A percentile compares a stretch with the other conserved stretches of the same genome.
phyloP scores from a whole-genome alignment of 2,329 filamentous ascomycete genomes.

The Aspergillus tamarii region DNA sequence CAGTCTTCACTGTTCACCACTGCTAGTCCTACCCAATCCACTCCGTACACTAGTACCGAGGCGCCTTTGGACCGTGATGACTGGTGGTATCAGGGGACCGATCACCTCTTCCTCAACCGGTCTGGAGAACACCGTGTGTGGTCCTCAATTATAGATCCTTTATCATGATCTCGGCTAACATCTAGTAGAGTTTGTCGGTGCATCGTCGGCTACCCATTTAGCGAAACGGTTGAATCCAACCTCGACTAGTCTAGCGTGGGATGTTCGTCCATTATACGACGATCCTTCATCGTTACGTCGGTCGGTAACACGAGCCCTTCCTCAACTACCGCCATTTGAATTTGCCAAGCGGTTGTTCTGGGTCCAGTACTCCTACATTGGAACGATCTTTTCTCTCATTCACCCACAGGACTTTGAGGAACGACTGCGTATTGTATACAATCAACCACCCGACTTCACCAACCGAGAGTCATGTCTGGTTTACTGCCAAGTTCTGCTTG shows the following conservation, averaged over 20 bases:
- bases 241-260: slow-evolving; percentile 39
- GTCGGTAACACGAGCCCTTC: slow-evolving; percentile 29
- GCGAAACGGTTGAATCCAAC: slow-evolving; percentile 40
- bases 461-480: slow-evolving; percentile 54
- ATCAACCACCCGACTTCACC: slow-evolving; percentile 44
- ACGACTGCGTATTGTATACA: slow-evolving; percentile 50
- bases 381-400: slow-evolving; percentile 60
- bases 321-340: slow-evolving; percentile 54
- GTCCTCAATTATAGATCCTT: background rate
- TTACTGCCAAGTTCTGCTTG: slow-evolving; percentile 57
- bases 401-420: slow-evolving; percentile 53
- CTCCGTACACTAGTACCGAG: slow-evolving; percentile 25
- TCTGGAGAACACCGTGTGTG: slow-evolving; percentile 41
- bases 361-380: slow-evolving; percentile 60
- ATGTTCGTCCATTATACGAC: slow-evolving; percentile 40
- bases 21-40: slow-evolving; percentile 20
- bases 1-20: slow-evolving; percentile 8
- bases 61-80: slow-evolving; percentile 36
- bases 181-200: slow-evolving; percentile 36
- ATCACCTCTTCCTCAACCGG: slow-evolving; percentile 38
- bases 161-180: background rate
- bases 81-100: slow-evolving; percentile 44
- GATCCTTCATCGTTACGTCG: slow-evolving; percentile 36
- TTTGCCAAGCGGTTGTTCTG: slow-evolving; percentile 55
- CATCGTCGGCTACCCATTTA: slow-evolving; percentile 39